Base-by-base conservation (phyloP, 352 stramenopile species). In the Paralagenidium karlingii region DNA sequence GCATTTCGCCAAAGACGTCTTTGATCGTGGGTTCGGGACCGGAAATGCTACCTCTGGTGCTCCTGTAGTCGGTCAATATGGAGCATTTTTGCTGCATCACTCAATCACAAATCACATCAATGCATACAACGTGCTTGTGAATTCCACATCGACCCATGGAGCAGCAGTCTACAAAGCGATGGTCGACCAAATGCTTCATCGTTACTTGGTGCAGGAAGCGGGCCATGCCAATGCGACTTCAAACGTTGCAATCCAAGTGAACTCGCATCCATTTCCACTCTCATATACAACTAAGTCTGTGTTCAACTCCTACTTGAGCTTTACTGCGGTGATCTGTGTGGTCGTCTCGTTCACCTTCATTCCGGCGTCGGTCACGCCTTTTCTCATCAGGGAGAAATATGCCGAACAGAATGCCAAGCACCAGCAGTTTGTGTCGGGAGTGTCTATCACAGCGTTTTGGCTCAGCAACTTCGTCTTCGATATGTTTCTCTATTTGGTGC, bases 301-400 rank as follows among this genome's bases (percentile, higher is more conserved):
- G 19, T 79, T 82, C 36, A 62, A 62, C 30, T 73, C 69, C 10
- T 76, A 70, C 31, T 38, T 80, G 16, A 75, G 56, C 16, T 53
- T 97, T 1, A 60, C 89, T 6, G 81, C 83, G 5, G 58, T 71
- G 7, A 75, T 90, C 19, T 80, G 96, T 31, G 68, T 96, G 37
- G 58, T 97, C 15, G 77, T 96, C 13, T 86, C 83, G 3, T 92
- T 97, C 45, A 87, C 87, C 21, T 96, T 97, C 49, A 76, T 97
- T 25, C 86, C 88, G 0, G 88, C 83, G 3, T 77, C 81, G 2
- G 94, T 94, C 40, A 94, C 93, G 49, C 86, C 88, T 13, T 98
- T 97, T 60, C 63, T 99, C 16, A 93, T 99, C 27, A 88, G 96
- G 32, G 95, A 99, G 47, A 86, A 86, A 47, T 81, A 97, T 38